phyloP scores from a whole-genome alignment of 371 early-diverging fungal species.

The Mortierella sp. region DNA sequence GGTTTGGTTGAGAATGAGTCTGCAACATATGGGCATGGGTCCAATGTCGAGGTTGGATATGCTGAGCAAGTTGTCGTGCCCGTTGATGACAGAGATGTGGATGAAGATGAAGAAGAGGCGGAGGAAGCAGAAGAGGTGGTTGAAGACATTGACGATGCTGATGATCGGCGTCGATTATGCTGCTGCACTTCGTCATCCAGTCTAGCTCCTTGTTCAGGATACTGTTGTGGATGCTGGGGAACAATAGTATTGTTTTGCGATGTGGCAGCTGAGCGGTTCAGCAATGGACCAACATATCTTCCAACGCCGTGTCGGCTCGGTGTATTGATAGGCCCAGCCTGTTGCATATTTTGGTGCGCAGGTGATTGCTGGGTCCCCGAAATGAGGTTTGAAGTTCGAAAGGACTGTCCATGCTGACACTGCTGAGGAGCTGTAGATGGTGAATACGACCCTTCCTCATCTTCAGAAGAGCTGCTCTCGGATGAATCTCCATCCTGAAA shows the following conservation, averaged over 20 bases:
- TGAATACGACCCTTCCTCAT: slow-evolving; percentile 3
- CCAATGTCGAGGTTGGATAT: not conserved
- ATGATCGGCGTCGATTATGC: slow-evolving; percentile 17
- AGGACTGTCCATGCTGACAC: not conserved
- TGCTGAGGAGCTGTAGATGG: not conserved
- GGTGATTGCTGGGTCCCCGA: not conserved
- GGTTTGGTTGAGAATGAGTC: not conserved
- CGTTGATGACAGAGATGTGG: slow-evolving; percentile 5
- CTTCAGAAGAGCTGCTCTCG: not conserved
- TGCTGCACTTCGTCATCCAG: not conserved
- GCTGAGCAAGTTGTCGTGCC: not conserved
- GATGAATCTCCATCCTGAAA: not conserved
- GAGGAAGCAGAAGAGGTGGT: slow-evolving; percentile 8
- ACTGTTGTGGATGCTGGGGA: slow-evolving; percentile 28
- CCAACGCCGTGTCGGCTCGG: slow-evolving; percentile 34
- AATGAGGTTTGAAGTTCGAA: not conserved
- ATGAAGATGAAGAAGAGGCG: slow-evolving; percentile 2
- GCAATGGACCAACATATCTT: slow-evolving; percentile 35
- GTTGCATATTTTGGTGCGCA: slow-evolving; percentile 4
- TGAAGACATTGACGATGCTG: slow-evolving; percentile 22
- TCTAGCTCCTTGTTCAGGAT: slow-evolving; percentile 6
- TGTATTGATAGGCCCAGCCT: not conserved
- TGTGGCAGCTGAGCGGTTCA: slow-evolving; percentile 11
- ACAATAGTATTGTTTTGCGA: slow-evolving; percentile 1
- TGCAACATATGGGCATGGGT: not conserved